phyloP scores from a whole-genome alignment of 2,329 filamentous ascomycete species.

The Colletotrichum sp. region DNA sequence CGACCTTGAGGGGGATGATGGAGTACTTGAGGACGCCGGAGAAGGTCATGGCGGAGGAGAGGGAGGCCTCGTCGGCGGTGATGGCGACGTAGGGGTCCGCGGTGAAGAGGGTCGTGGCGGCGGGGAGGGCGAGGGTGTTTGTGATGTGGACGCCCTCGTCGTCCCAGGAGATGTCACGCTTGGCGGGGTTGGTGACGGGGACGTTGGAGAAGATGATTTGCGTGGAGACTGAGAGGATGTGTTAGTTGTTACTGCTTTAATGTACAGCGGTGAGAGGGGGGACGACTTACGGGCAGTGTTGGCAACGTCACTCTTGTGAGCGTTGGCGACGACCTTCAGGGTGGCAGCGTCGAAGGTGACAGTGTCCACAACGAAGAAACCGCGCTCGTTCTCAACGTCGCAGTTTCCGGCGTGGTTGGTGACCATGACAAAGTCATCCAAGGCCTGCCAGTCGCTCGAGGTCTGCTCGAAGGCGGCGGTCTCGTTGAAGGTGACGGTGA shows the following conservation, averaged over 20 bases:
- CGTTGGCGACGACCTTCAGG: constrained; percentile 23
- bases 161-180: constrained; percentile 24
- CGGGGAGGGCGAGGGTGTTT: constrained; percentile 24
- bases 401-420: constrained; percentile 28
- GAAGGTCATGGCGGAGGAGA: constrained; percentile 25
- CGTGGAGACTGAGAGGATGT: constrained; percentile 10
- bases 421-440: constrained; percentile 26
- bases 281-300: constrained; percentile 24
- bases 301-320: constrained; percentile 27
- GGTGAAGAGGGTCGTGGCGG: constrained; percentile 22
- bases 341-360: constrained; percentile 15
- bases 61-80: constrained; percentile 24
- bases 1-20: constrained; percentile 21
- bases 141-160: constrained; percentile 25
- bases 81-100: constrained; percentile 22
- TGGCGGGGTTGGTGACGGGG: constrained; percentile 11
- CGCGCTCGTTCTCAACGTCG: constrained; percentile 24
- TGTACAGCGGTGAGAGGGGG: neutral
- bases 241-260: neutral
- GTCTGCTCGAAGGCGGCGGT: constrained; percentile 25
- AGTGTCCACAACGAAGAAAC: constrained; percentile 26
- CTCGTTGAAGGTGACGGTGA: constrained; percentile 25
- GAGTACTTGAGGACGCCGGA: constrained; percentile 26
- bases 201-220: constrained; percentile 25
- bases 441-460: constrained; percentile 20